Evolutionary conservation across 169 alveolate species (phyloP), one percentile per base, ranked within the genome.

Genomic region (Plasmodium sp.): DNA sequence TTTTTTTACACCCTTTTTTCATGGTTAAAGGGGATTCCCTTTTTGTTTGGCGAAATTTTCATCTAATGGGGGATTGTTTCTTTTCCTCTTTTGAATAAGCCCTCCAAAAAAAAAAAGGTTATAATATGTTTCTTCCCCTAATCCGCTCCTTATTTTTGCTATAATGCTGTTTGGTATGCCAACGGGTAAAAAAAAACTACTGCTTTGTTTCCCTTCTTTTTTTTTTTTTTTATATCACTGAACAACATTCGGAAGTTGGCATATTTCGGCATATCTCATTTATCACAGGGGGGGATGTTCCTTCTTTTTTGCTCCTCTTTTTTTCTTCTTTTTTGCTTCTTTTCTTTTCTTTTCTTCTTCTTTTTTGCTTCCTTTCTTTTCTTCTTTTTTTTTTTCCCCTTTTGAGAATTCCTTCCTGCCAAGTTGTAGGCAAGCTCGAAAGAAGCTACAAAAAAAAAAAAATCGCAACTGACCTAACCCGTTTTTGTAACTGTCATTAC

Each of bases 1-100:
- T 83, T 84, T 84, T 84, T 84, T 41, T 84, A 39, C 56, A 80
- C 71, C 62, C 22, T 31, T 18, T 18, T 58, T 67, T 84, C 93
- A 84, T 84, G 51, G 56, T 72, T 84, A 84, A 43, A 84, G 75
- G 43, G 39, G 5, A 9, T 72, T 33, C 58, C 75, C 34, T 84
- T 84, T 45, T 43, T 71, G 22, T 84, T 84, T 27, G 48, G n/a
- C 6, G 27, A 72, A 18, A 27, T 72, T 84, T 72, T 84, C 83
- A 84, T 72, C 75, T 56, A 56, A 51, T 33, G 22, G 39, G 22
- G 43, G 58, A 34, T 18, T 2, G 39, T 22, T 67, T 10, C 39
- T 22, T 18, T 67, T 67, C 77, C 43, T 9, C n/a, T 67, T 67
- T 27, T 27, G n/a, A 67, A 67, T 67, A 67, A 67, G 33, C 77